Conservation (phyloP, 345 rosid species). For the Mangifera indica region DNA sequence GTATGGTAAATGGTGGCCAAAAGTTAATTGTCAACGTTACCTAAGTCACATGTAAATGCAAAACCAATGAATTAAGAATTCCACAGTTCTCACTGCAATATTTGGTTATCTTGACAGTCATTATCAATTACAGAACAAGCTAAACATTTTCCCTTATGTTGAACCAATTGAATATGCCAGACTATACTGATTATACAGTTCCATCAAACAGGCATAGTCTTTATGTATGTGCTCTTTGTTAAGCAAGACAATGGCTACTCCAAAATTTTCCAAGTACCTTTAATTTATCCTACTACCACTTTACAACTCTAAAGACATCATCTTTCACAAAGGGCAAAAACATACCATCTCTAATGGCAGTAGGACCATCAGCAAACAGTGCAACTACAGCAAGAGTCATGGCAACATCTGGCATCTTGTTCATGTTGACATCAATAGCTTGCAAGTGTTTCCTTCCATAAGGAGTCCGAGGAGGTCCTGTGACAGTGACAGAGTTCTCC, state of each 20-base stretch:
- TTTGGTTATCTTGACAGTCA: neutral
- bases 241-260: neutral
- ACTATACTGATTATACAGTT: neutral
- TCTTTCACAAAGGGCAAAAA: conserved; percentile 4
- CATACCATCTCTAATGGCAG: conserved; percentile 93
- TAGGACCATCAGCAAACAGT: conserved; percentile 88
- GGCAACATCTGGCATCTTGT: conserved; percentile 99
- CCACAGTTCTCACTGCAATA: neutral
- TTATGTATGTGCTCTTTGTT: neutral
- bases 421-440: conserved; percentile 91
- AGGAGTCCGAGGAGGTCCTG: conserved; percentile 79
- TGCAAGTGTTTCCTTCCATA: conserved; percentile 66
- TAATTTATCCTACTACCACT: neutral
- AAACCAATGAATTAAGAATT: neutral
- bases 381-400: conserved; percentile 98
- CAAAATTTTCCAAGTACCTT: neutral
- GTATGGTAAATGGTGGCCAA: neutral
- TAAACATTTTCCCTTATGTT: neutral
- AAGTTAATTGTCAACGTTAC: neutral
- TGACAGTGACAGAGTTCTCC: conserved; percentile 86
- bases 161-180: neutral
- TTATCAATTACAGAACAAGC: neutral
- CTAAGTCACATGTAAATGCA: neutral
- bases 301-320: neutral
- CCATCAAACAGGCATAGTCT: neutral